Percentiles rank a stretch among this genome's conserved stretches.
phyloP scores from a whole-genome alignment of 2,329 filamentous ascomycete genomes.

The Sclerotiophoma versabilis region DNA sequence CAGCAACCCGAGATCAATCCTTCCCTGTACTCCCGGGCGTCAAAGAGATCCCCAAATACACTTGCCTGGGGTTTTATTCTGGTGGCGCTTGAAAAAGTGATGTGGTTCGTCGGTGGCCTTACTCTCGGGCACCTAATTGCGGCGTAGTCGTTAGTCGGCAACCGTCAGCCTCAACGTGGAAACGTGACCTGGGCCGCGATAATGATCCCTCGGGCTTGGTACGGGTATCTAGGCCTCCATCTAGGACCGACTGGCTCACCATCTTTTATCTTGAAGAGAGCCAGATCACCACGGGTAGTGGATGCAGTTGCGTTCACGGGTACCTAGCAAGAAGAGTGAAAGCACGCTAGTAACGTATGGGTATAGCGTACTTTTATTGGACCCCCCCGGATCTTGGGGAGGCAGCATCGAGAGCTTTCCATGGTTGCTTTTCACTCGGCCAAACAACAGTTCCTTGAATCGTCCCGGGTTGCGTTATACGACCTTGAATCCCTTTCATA shows the following conservation, averaged over 20 bases:
- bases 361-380: background rate
- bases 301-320: background rate
- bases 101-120: constrained; percentile 12
- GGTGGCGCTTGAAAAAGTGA: constrained; percentile 12
- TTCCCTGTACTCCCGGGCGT: constrained; percentile 11
- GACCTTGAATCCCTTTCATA: background rate
- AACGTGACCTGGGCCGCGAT: background rate
- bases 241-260: background rate
- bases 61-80: background rate
- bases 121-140: constrained; percentile 12
- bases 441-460: background rate
- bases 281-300: background rate
- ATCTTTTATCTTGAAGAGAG: too few relatives aligned
- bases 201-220: background rate
- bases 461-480: background rate
- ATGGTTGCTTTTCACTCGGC: background rate
- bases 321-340: background rate
- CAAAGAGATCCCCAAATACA: constrained; percentile 15
- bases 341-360: background rate
- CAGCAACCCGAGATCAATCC: background rate
- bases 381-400: background rate
- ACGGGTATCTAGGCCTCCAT: background rate
- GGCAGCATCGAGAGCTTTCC: constrained; percentile 17
- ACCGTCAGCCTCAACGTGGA: constrained; percentile 1
- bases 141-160: constrained; percentile 9